Conservation (phyloP, 192 early-diverging fungal species). For the Backusella mclennaniae region DNA sequence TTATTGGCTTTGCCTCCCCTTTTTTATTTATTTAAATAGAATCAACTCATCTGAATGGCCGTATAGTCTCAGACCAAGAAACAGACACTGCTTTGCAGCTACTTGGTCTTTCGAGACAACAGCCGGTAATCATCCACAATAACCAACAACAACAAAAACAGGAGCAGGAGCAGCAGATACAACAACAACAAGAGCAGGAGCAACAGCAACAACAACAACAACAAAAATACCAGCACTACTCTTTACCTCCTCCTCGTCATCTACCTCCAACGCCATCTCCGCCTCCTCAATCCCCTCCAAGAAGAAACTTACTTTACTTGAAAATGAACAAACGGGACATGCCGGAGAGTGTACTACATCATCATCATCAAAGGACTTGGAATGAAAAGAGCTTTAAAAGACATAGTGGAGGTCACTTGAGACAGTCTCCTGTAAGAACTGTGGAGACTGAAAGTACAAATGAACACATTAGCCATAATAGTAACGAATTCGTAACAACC, state of each 20-base stretch:
- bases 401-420: neutral
- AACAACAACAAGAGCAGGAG: neutral
- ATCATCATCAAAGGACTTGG: neutral
- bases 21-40: neutral
- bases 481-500: neutral
- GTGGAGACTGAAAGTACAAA: neutral
- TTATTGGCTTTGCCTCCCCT: neutral
- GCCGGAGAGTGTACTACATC: neutral
- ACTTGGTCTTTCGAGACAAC: constrained; percentile 9
- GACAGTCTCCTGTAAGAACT: neutral
- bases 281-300: neutral
- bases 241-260: neutral
- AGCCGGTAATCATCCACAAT: neutral
- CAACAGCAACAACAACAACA: neutral
- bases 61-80: neutral
- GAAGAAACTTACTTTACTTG: neutral
- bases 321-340: neutral
- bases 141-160: neutral
- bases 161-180: too few species aligned
- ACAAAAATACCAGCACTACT: too few species aligned
- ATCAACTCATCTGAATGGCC: neutral
- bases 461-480: neutral
- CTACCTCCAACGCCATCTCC: neutral
- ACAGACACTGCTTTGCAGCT: constrained; percentile 31
- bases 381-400: neutral